These are phyloP conservation scores for Theobroma grandiflorum DNA, from an alignment of 441 rosid species.

Conservation along the genomic window DNA sequence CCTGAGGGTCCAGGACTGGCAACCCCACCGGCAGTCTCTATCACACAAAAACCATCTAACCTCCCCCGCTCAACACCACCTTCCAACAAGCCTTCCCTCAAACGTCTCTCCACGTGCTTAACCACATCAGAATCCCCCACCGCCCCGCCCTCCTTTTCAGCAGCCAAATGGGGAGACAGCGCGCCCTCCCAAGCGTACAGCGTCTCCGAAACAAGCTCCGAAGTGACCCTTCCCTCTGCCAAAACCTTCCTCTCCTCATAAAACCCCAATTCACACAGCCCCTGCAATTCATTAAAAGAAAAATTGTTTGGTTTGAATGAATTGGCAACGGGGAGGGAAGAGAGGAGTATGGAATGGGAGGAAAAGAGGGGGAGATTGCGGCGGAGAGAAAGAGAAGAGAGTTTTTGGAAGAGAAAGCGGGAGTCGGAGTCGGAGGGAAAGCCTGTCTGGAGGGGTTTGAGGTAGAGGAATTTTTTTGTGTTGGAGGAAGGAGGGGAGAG, in stretches of 20 bases:
- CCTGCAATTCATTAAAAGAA: slow-evolving; percentile 25
- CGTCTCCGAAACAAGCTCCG: slow-evolving; percentile 72
- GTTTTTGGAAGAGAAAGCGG: slow-evolving; percentile 70
- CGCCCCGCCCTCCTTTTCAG: slow-evolving; percentile 67
- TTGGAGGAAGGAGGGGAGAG: slow-evolving; percentile 43
- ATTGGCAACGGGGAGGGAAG: slow-evolving; percentile 65
- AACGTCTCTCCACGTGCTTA: slow-evolving; percentile 50
- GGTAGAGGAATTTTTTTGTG: slow-evolving; percentile 60
- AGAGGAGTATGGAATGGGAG: slow-evolving; percentile 63
- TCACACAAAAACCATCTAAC: slow-evolving; percentile 57
- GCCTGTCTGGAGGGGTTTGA: slow-evolving; percentile 91
- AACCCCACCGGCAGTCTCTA: slow-evolving; percentile 97
- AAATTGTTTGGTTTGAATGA: slow-evolving; percentile 31
- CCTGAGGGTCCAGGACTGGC: slow-evolving; percentile 96
- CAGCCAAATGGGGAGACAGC: slow-evolving; percentile 92
- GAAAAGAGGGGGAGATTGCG: slow-evolving; percentile 40
- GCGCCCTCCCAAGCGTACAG: slow-evolving; percentile 91
- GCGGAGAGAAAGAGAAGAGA: slow-evolving; percentile 63
- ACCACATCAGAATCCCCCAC: slow-evolving; percentile 59
- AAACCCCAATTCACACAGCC: slow-evolving; percentile 58
- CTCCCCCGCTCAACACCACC: slow-evolving; percentile 28
- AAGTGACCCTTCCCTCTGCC: slow-evolving; percentile 23
- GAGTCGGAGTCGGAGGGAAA: slow-evolving; percentile 94
- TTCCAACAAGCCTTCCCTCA: slow-evolving; percentile 53
- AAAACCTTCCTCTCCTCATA: slow-evolving; percentile 46